Base-by-base conservation (phyloP, 2,329 filamentous ascomycete species). In the Exophiala viscosa region DNA sequence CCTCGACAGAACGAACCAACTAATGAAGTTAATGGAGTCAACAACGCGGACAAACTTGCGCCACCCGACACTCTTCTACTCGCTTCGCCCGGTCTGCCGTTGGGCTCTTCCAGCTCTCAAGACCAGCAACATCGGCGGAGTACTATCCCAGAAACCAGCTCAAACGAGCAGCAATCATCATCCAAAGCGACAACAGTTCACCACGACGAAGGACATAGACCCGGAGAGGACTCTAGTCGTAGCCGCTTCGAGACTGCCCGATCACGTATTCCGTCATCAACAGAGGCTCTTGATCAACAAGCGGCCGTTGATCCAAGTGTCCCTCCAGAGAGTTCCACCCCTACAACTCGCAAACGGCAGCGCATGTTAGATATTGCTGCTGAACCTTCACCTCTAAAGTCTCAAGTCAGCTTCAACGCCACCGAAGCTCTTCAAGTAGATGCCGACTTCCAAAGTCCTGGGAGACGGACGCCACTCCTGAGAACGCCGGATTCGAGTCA, bases 121-220 rank as follows among this genome's bases (percentile, higher is more conserved):
- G 35, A 34, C 7, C 33, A n/a, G 17, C 54, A 34, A 40, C 47
- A 10, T 32, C 41, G n/a, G 38, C 31, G 31, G 14, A 52, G 55
- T 36, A 60, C 57, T 1, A 51, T 60, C 34, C 57, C 57, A 7
- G 55, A 60, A 41, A 60, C 57, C 3, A 60, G 57, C 33, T 60
- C 57, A 13, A 54, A 56, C 38, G 50, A 54, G 40, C 33, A 40
- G 14, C 39, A 47, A 14, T 13, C 33, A 11, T n/a, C 18, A 28
- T 28, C 15, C 51, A 50, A 20, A 32, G 20, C 11, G 23, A 17
- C 4, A 52, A 45, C 17, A 17, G 10, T 9, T 23, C 39, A 31
- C 9, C 15, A 42, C 4, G 36, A 20, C 3, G 23, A 40, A 11
- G 42, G 41, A 32, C 43, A 43, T 4, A 33, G 34, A 14, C 28